Evolutionary conservation across 2,329 filamentous ascomycete genomes (phyloP), one percentile per base, ranked within the genome.

Genomic region (Aspergillus luchuensis): DNA sequence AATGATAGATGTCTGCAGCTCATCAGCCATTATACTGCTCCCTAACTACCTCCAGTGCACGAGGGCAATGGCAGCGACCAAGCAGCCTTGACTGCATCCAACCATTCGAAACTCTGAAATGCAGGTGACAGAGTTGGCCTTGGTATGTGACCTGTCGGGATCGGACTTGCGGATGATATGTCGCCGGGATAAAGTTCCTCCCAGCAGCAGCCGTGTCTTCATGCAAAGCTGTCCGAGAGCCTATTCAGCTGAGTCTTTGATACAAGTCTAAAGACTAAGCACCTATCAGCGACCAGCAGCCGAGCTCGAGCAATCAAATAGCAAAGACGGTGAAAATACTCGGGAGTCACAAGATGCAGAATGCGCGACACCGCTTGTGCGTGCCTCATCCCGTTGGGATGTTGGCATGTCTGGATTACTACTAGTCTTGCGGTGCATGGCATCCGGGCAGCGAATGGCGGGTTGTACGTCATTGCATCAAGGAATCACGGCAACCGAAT

Each of bases 281-380:
- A 7, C 47, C 47, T 33, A 50, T 50, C 47, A 33, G 25, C 8
- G 15, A n/a, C 45, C n/a, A 23, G 21, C 8, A 49, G 21, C 45
- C 8, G 45, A 30, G 23, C 45, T 23, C 23, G 21, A 49, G 45
- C 45, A 28, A 49, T n/a, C 21, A 25, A 49, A 8, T 28, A 6
- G 21, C 45, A 8, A 28, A 28, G 23, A 13, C 45, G 45, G 45
- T 30, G 45, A 28, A 25, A 25, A 49, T 15, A 36, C 33, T 36
- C 11, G 33, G 21, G 8, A 36, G 36, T 58, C 56, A 58, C 56
- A 52, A 58, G 56, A 52, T 58, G 48, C 56, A 53, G 21, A 28
- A 52, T 53, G 56, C 38, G 36, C 30, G 21, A 36, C 39, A 36
- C 48, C 23, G 23, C 47, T 58, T 38, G 48, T 49, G 47, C 56